A percentile compares a stretch with the other conserved stretches of the same genome.
Conservation (phyloP, 441 rosid species). For the Aquilaria agallochum region DNA sequence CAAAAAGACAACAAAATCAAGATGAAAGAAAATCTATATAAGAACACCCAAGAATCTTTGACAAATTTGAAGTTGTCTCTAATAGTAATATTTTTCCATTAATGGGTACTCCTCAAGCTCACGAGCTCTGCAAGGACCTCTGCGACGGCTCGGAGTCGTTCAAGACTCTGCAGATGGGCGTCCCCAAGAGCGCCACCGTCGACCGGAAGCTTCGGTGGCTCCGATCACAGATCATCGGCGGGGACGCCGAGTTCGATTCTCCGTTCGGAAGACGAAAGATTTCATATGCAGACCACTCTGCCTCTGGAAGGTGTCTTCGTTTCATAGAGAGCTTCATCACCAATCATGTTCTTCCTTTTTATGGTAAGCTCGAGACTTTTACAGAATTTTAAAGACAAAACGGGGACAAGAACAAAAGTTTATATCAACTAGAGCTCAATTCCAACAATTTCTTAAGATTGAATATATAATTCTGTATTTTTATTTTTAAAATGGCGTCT, state of each 20-base stretch:
- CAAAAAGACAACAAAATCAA: too few species aligned
- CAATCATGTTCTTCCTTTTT: slow-evolving; percentile 46
- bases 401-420: too few species aligned
- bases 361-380: slow-evolving; percentile 25
- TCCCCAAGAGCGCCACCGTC: slow-evolving; percentile 7
- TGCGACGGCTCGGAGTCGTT: slow-evolving; percentile 22
- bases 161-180: slow-evolving; percentile 27
- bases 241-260: slow-evolving; percentile 30
- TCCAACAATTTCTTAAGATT: too few species aligned
- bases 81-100: too few species aligned
- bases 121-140: slow-evolving; percentile 12
- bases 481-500: neutral
- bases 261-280: slow-evolving; percentile 45
- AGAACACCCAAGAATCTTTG: too few species aligned
- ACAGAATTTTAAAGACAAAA: too few species aligned
- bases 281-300: slow-evolving; percentile 56
- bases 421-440: too few species aligned
- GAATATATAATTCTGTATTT: neutral
- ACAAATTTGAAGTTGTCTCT: too few species aligned
- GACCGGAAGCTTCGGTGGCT: slow-evolving; percentile 42
- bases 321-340: slow-evolving; percentile 46
- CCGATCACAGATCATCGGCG: slow-evolving; percentile 47
- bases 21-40: too few species aligned
- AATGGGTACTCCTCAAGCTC: too few species aligned
- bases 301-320: slow-evolving; percentile 48